Percentiles rank a stretch among this genome's conserved stretches.
Conservation (phyloP, 2,329 filamentous ascomycete species). For the Verticillium klebahnii region DNA sequence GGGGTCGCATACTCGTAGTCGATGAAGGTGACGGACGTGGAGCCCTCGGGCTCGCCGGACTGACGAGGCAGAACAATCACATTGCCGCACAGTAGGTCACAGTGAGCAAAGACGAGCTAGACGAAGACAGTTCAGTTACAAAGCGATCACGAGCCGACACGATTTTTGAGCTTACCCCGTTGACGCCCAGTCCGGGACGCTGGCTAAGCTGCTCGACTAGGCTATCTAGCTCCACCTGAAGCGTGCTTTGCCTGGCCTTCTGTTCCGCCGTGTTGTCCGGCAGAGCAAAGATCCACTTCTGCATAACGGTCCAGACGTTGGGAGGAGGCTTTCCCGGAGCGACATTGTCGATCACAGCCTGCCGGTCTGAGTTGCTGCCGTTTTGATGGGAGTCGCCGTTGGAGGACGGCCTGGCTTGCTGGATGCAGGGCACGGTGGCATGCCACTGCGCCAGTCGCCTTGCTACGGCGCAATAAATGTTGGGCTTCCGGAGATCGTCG, state of each 20-base stretch:
- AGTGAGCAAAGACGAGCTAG: slow-evolving; percentile 87
- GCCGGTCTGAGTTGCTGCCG: slow-evolving; percentile 26
- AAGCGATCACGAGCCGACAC: background rate
- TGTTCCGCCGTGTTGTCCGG: slow-evolving; percentile 69
- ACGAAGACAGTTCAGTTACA: slow-evolving; percentile 4
- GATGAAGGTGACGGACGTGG: slow-evolving; percentile 71
- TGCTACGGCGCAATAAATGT: slow-evolving; percentile 79
- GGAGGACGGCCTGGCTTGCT: slow-evolving; percentile 22
- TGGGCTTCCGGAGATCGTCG: slow-evolving; percentile 69
- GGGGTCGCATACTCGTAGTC: slow-evolving; percentile 98
- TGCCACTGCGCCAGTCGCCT: slow-evolving; percentile 90
- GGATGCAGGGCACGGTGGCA: slow-evolving; percentile 60
- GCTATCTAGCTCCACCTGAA: slow-evolving; percentile 72
- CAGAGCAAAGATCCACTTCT: slow-evolving; percentile 89
- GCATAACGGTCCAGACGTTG: slow-evolving; percentile 92
- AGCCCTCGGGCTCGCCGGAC: slow-evolving; percentile 13
- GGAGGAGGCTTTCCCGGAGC: slow-evolving; percentile 69
- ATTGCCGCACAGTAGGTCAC: slow-evolving; percentile 93
- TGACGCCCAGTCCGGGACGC: slow-evolving; percentile 68
- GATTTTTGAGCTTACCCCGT: slow-evolving; percentile 56
- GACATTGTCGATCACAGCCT: slow-evolving; percentile 37
- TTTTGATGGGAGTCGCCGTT: slow-evolving; percentile 24
- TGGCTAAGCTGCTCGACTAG: slow-evolving; percentile 69
- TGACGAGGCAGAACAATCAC: slow-evolving; percentile 70
- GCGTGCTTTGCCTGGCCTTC: slow-evolving; percentile 56